Base-by-base conservation (phyloP, 345 rosid genomes). In the Firmiana major region DNA sequence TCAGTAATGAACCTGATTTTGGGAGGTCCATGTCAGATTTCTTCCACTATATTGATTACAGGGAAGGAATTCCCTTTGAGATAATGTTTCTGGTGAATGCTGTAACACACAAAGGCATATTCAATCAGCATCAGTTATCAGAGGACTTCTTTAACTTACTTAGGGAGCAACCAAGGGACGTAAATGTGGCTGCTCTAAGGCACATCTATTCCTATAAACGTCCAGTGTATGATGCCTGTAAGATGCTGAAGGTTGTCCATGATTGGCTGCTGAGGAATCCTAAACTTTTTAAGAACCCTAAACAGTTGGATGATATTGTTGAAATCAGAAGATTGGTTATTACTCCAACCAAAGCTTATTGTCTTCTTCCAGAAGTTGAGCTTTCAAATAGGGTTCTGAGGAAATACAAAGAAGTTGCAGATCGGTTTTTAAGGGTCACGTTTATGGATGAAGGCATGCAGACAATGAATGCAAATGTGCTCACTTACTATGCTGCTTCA, bases 371-470 rank as follows among this genome's bases (percentile, higher is more conserved):
- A n/a, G 98, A 91, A 83, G 90, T 85, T 74, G 99, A 93, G 81
- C 95, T 93, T 74, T 95, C 98, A 79, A 95, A 95, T 77, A 89
- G 97, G 83, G 93, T 91, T 65, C 86, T 93, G 67, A 84, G 97
- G 86, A 87, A 84, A 72, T 95, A 91, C 76, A 90, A 71, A 77
- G 83, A 85, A 49, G 84, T 89, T 42, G 84, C 89, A n/a, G 95
- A 94, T 53, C 85, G 90, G 36, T 93, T 94, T 84, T 58, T 94
- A 67, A 90, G 98, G 55, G 96, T 94, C 40, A 90, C 98, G 71
- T 94, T 94, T 80, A 93, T 88, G 94, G 98, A 94, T 73, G 96
- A 94, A 85, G 89, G 98, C 75, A 72, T 94, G 88, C 92, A 88
- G 81, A 90, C 83, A 11, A 85, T 94, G 77, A 93, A 93, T 71